These are phyloP conservation scores for Spinacia oleracea DNA, from an alignment of 179 eudicot genomes.

Conservation along the genomic window DNA sequence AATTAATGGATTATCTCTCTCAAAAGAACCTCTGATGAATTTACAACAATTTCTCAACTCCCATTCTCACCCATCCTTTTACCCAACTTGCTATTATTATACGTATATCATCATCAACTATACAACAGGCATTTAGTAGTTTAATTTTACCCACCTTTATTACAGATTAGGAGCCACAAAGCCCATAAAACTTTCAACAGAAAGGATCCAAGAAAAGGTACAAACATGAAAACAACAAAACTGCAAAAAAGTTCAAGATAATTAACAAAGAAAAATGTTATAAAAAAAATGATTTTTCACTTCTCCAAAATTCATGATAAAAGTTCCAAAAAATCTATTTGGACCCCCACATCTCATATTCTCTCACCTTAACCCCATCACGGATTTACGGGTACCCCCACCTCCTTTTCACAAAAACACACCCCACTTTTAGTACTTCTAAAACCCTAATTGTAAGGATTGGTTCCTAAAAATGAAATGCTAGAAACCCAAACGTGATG, in stretches of 20 bases:
- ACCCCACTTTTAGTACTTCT: conserved; percentile 1
- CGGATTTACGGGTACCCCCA: conserved; percentile 13
- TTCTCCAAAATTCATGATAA: conserved; percentile 15
- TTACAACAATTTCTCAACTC: not conserved
- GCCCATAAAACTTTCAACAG: not conserved
- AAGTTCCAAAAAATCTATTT: conserved; percentile 10
- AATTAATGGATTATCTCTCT: not conserved
- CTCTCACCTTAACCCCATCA: conserved; percentile 18
- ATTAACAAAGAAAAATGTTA: not conserved
- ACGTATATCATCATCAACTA: not conserved
- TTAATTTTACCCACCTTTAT: not conserved
- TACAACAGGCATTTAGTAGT: no score
- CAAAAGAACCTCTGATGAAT: not conserved
- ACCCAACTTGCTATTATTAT: not conserved
- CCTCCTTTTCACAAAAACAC: conserved; percentile 1
- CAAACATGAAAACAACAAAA: not conserved
- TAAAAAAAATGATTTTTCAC: conserved; percentile 1
- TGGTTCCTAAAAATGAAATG: not conserved
- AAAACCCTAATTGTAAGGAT: not conserved
- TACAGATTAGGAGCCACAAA: not conserved
- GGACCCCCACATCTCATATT: conserved; percentile 23
- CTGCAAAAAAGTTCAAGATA: not conserved
- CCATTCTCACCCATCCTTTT: not conserved
- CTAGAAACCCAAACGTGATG: not conserved
- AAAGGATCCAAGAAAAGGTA: not conserved